A percentile compares a stretch with the other conserved stretches of the same genome.
These are phyloP conservation scores for Paramecium octaurelia DNA, from an alignment of 73 alveolate species.

Conservation along the genomic window DNA sequence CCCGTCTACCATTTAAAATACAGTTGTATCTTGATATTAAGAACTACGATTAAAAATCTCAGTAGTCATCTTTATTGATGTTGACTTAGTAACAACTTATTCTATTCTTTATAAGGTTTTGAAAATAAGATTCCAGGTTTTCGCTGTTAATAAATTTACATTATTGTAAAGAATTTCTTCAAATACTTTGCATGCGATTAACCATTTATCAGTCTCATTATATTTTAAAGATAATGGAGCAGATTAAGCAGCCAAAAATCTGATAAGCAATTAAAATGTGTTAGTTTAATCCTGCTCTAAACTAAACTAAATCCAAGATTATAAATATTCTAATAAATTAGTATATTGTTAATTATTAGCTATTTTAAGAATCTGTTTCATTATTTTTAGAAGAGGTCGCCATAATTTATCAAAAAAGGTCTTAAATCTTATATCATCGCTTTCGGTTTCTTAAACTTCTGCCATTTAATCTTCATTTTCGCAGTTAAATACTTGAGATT, in stretches of 20 bases:
- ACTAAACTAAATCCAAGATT: not conserved
- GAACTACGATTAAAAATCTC: not conserved
- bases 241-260: slow-evolving; percentile 32
- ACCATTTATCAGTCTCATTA: slow-evolving; percentile 18
- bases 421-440: not conserved
- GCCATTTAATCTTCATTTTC: not conserved
- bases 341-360: not conserved
- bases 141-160: not conserved
- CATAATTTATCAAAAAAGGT: slow-evolving; percentile 2
- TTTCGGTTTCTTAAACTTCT: not conserved
- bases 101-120: slow-evolving; percentile 15
- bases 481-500: not conserved
- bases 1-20: slow-evolving; percentile 23
- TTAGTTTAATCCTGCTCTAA: not conserved
- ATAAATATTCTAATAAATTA: not conserved
- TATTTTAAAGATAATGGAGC: slow-evolving; percentile 8
- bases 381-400: not conserved
- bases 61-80: not conserved
- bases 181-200: not conserved
- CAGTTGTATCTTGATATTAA: not conserved
- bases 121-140: slow-evolving; percentile 27
- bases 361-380: not conserved
- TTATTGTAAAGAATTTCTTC: not conserved
- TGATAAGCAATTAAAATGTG: not conserved
- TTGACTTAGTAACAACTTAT: not conserved